Base-by-base conservation (phyloP, 2,329 filamentous ascomycete genomes). In the Microthyrium microscopicum region DNA sequence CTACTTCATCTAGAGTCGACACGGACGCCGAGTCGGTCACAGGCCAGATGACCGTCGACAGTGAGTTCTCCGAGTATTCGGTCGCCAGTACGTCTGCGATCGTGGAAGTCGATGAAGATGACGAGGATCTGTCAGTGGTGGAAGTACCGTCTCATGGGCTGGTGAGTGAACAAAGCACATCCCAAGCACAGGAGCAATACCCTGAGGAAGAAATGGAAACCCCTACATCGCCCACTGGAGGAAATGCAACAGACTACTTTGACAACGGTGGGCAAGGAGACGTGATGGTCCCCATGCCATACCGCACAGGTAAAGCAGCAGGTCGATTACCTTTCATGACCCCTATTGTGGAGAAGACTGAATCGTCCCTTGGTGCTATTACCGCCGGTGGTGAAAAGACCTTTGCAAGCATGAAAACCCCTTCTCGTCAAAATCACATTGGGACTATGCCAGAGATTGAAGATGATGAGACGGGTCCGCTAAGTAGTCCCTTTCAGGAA, bases 241-340 rank as follows among this genome's bases (percentile, higher is more conserved):
- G 56, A 21, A 50, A 52, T 12, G 35, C 47, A 21, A 42, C 51
- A 20, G 44, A 49, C 20, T 37, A 44, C 29, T 42, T 50, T 22
- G 41, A 41, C 43, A 42, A 49, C 36, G 48, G 46, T 19, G 47
- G 53, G 15, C 44, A 49, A 5, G 20, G 15, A 30, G 22, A 24
- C 19, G 13, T 9, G 25, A 29, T 11, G n/a, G 22, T 18, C 20
- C 31, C n/a, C 31, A 82, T 13, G 77, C 69, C 36, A 69, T 76
- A 30, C 79, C 81, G 38, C 93, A 78, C 64, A 75, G 84, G 49
- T 80, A 93, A 84, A 51, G 66, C 77, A 53, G 83, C 84, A 39
- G 93, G 85, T 55, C 77, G 85, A 35, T 64, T 95, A 7, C 89
- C 87, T 3, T 98, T 95, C 53, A 95, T 98, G 89, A 98, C 89